phyloP scores from a whole-genome alignment of 2,329 filamentous ascomycete species.

The Meredithiella fracta region DNA sequence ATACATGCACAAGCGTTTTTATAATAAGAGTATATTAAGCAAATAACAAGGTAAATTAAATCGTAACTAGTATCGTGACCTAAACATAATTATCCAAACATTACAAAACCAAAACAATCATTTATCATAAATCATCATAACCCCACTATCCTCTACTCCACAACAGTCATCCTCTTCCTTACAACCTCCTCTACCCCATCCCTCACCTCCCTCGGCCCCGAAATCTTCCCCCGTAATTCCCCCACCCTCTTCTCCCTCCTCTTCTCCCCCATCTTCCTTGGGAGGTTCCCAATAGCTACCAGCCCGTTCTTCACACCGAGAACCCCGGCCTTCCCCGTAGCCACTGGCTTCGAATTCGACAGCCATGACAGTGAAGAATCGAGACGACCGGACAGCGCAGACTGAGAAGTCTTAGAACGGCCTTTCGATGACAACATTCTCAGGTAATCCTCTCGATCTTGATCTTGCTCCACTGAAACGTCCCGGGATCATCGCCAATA shows the following conservation, averaged over 20 bases:
- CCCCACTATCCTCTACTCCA: not conserved
- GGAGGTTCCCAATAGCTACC: slow-evolving; percentile 29
- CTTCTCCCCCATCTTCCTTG: slow-evolving; percentile 39
- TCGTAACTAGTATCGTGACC: too few relatives aligned
- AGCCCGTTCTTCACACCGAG: slow-evolving; percentile 7
- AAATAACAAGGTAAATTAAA: too few relatives aligned
- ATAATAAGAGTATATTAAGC: too few relatives aligned
- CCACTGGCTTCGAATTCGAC: not conserved
- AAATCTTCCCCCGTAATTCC: slow-evolving; percentile 44
- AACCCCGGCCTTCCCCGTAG: slow-evolving; percentile 10
- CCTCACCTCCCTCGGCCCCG: slow-evolving; percentile 39
- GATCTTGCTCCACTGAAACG: not conserved
- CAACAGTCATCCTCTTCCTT: slow-evolving; percentile 20
- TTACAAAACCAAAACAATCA: not conserved
- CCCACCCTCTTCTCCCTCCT: slow-evolving; percentile 41
- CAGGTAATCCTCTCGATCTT: not conserved
- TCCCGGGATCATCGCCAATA: not conserved
- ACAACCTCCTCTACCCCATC: slow-evolving; percentile 43
- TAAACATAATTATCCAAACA: not conserved
- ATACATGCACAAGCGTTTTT: not conserved
- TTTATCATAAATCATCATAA: slow-evolving; percentile 2
- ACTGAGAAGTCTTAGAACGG: slow-evolving; percentile 10
- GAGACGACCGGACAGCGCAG: slow-evolving; percentile 4
- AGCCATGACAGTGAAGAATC: slow-evolving; percentile 5
- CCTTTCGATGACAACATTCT: not conserved